Evolutionary conservation across 148 eudicot genomes (phyloP).

Genomic region (Rhododendron williamsianum): DNA sequence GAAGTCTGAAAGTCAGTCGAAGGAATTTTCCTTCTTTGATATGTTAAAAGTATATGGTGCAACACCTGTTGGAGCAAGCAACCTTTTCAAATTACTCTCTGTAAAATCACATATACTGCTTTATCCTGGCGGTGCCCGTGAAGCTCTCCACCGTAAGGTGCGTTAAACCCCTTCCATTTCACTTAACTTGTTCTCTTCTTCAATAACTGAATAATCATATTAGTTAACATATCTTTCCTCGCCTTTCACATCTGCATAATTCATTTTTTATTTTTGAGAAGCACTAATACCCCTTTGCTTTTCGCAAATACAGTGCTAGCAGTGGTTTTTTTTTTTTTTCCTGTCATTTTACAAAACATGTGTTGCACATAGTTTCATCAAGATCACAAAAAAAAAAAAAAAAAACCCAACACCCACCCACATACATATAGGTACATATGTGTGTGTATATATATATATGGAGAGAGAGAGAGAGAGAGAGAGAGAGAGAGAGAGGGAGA

Average conservation of each 20-base stretch:
- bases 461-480: not conserved
- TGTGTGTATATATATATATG: too few relatives aligned
- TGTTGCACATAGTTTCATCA: not conserved
- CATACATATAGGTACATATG: not conserved
- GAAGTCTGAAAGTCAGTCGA: slow-evolving; percentile 10
- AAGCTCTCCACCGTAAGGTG: slow-evolving; percentile 90
- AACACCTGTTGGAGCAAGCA: slow-evolving; percentile 58
- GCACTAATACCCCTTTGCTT: not conserved
- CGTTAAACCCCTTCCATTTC: not conserved
- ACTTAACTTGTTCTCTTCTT: not conserved
- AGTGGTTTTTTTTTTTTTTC: not conserved
- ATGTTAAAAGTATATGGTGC: slow-evolving; percentile 59
- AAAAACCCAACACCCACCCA: not conserved
- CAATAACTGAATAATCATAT: not conserved
- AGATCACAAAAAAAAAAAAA: not conserved
- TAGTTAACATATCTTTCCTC: not conserved
- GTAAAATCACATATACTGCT: slow-evolving; percentile 67
- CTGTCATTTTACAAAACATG: too few relatives aligned
- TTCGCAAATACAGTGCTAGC: not conserved
- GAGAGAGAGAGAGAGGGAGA: too few relatives aligned
- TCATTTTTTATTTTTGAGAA: not conserved
- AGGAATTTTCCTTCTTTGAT: slow-evolving; percentile 46
- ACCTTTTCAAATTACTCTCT: slow-evolving; percentile 63
- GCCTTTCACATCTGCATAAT: not conserved
- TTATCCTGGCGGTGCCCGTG: slow-evolving; percentile 97